These are phyloP conservation scores for Volvox africanus DNA, from an alignment of 139 green algal genomes.

Conservation along the genomic window DNA sequence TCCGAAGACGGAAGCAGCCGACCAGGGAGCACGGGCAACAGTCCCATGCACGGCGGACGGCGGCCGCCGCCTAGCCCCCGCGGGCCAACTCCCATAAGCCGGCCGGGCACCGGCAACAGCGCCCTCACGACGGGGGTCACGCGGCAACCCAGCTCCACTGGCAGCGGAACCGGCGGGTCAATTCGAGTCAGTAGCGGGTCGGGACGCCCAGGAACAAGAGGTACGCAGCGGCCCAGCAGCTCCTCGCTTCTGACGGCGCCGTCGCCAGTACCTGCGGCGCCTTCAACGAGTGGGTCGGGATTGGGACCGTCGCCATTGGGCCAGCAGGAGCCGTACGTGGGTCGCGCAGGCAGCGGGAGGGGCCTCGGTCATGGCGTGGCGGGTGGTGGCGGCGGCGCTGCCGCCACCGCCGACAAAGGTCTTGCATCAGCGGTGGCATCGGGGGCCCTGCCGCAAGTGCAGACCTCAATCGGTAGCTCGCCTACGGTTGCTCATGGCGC, in stretches of 20 bases:
- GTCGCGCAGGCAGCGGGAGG: neutral
- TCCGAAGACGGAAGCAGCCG: conserved; percentile 24
- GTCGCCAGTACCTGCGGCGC: neutral
- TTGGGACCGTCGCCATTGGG: conserved; percentile 16
- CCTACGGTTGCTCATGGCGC: no score
- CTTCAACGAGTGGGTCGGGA: neutral
- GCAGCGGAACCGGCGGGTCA: neutral
- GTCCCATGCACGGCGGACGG: neutral
- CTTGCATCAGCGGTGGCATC: neutral
- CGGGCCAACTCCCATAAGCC: neutral
- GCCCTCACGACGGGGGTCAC: neutral
- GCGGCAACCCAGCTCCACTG: no score
- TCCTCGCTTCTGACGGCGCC: neutral
- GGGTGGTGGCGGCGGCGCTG: neutral
- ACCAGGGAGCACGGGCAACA: neutral
- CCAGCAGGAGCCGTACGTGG: neutral
- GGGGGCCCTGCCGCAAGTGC: neutral
- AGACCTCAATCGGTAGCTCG: no score
- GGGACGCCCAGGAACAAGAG: neutral
- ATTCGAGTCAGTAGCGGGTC: neutral
- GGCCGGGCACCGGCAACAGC: neutral
- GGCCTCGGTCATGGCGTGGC: neutral
- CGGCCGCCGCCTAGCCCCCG: neutral
- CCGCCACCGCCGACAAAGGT: neutral
- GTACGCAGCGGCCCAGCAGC: neutral